Percentiles rank a stretch among this genome's conserved stretches.
These are phyloP conservation scores for Wickerhamiella domercqiae DNA, from an alignment of 805 yeast species.

Conservation along the genomic window DNA sequence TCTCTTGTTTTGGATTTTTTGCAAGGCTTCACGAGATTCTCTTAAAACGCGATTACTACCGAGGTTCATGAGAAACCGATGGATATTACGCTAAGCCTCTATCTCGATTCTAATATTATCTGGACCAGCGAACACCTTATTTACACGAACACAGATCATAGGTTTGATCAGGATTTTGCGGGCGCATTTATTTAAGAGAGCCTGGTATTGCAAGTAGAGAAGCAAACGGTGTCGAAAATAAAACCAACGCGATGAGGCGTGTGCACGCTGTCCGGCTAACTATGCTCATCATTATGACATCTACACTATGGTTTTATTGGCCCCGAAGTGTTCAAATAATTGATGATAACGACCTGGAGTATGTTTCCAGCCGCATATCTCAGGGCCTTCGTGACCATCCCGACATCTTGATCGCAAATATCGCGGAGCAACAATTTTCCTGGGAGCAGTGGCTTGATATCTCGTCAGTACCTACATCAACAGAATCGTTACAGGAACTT, in stretches of 20 bases:
- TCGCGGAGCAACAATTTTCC: constrained; percentile 6
- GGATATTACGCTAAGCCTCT: too few species aligned
- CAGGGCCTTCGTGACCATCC: not conserved
- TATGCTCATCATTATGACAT: not conserved
- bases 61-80: too few species aligned
- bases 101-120: too few species aligned
- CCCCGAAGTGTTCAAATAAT: not conserved
- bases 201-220: too few species aligned
- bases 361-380: not conserved
- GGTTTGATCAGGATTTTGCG: too few species aligned
- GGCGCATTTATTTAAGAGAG: too few species aligned
- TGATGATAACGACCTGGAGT: not conserved
- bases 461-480: not conserved
- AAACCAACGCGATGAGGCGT: not conserved
- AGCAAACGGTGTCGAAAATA: too few species aligned
- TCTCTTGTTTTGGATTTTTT: too few species aligned
- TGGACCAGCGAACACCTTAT: too few species aligned
- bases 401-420: not conserved
- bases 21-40: too few species aligned
- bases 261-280: not conserved
- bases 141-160: too few species aligned
- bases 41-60: too few species aligned
- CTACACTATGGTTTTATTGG: not conserved
- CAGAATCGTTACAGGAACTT: constrained; percentile 2
- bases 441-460: constrained; percentile 19